Percentiles rank a stretch among this genome's conserved stretches.
phyloP scores from a whole-genome alignment of 768 basidiomycete species.

The Suillus weaverae region DNA sequence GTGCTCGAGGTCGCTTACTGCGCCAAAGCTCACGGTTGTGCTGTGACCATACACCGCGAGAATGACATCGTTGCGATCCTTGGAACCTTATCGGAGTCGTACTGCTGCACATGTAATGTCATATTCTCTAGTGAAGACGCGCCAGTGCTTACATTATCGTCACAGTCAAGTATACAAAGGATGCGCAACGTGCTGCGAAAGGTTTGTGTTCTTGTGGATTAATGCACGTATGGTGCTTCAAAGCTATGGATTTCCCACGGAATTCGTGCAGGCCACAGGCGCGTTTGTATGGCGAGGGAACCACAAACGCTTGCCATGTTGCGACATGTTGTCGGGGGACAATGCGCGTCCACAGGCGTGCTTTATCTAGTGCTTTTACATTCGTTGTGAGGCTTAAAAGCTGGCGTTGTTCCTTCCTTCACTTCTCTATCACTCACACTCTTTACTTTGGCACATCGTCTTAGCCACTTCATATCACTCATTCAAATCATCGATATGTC shows the following conservation, averaged over 20 bases:
- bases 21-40: neutral
- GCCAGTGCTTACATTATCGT: neutral
- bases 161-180: neutral
- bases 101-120: neutral
- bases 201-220: neutral
- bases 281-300: neutral
- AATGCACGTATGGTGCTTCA: neutral
- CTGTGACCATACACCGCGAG: neutral
- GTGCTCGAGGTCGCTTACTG: too few relatives aligned
- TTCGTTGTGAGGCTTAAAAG: neutral
- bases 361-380: neutral
- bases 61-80: neutral
- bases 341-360: neutral
- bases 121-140: neutral
- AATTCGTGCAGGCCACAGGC: too few relatives aligned
- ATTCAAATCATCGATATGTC: neutral
- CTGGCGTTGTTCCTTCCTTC: neutral
- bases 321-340: neutral
- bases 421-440: neutral
- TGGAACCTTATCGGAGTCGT: too few relatives aligned
- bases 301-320: neutral
- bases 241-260: neutral
- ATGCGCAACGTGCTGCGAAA: neutral
- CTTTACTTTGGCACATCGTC: neutral
- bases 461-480: too few relatives aligned